These are phyloP conservation scores for Tetracladium maxilliforme DNA, from an alignment of 2,329 filamentous ascomycete species.

Conservation along the genomic window DNA sequence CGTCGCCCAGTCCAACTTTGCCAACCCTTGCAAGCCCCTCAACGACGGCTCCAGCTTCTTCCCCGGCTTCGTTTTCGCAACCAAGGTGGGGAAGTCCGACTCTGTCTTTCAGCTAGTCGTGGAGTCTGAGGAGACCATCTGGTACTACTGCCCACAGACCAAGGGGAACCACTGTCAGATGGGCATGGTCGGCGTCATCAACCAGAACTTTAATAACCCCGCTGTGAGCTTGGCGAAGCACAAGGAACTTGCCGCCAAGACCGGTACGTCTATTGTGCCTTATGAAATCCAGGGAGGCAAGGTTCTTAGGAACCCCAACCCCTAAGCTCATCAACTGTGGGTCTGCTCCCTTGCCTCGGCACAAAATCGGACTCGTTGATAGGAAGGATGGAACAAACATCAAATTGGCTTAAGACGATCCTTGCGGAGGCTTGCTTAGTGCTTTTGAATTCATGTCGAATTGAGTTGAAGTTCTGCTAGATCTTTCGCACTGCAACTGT, in stretches of 20 bases:
- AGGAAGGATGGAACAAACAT: no score
- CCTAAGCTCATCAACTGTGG: no score
- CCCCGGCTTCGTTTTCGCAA: slow-evolving; percentile 27
- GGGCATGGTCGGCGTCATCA: slow-evolving; percentile 34
- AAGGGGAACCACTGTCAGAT: slow-evolving; percentile 27
- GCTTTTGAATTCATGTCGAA: no score
- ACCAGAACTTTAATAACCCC: slow-evolving; percentile 25
- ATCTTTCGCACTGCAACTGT: no score
- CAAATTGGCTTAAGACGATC: no score
- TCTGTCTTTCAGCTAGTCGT: slow-evolving; percentile 29
- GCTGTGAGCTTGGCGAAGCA: slow-evolving; percentile 21
- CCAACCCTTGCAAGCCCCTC: slow-evolving; percentile 22
- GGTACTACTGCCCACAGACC: slow-evolving; percentile 23
- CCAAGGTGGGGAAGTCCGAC: slow-evolving; percentile 16
- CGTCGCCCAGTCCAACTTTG: slow-evolving; percentile 21
- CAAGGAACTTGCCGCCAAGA: slow-evolving; percentile 18
- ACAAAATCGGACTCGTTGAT: no score
- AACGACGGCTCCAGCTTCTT: slow-evolving; percentile 21
- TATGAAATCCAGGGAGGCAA: slow-evolving; percentile 18
- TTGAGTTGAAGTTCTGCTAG: no score
- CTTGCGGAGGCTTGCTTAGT: no score
- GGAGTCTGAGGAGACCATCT: slow-evolving; percentile 22
- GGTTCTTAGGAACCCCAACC: no score
- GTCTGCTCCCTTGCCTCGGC: no score
- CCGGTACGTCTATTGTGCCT: slow-evolving; percentile 15